Conservation (phyloP, 2,329 filamentous ascomycete genomes). For the Rutstroemia sp. region DNA sequence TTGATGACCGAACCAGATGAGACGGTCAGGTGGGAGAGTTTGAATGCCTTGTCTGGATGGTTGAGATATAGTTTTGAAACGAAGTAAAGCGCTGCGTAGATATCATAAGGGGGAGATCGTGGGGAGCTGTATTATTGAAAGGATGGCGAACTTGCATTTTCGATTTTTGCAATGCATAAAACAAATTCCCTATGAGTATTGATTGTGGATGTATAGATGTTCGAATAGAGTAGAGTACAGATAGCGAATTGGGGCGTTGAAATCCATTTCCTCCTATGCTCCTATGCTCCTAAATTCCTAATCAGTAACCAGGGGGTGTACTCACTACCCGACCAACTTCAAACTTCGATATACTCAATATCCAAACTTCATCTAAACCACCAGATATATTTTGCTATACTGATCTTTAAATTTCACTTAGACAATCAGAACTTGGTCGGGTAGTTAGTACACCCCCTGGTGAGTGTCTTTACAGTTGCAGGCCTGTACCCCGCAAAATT, state of each 20-base stretch:
- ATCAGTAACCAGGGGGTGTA: too few relatives aligned
- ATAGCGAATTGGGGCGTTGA: background rate
- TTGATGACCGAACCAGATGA: conserved; percentile 66
- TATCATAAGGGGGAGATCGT: conserved; percentile 6
- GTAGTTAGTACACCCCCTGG: too few relatives aligned
- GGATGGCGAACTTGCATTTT: conserved; percentile 5
- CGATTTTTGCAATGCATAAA: background rate
- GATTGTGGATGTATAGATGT: conserved; percentile 14
- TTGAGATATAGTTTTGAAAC: conserved; percentile 60
- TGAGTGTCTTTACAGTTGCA: background rate
- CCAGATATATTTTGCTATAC: too few relatives aligned
- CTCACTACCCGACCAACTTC: too few relatives aligned
- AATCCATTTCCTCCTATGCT: too few relatives aligned
- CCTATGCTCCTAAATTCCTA: too few relatives aligned
- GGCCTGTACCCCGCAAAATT: background rate
- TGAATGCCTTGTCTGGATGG: conserved; percentile 69
- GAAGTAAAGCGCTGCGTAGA: conserved; percentile 19
- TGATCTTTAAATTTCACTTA: too few relatives aligned
- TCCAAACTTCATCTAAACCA: too few relatives aligned
- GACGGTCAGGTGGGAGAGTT: conserved; percentile 64
- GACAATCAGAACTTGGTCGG: too few relatives aligned
- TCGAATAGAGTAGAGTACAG: conserved; percentile 18
- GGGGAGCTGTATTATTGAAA: conserved; percentile 7
- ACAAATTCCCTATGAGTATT: background rate
- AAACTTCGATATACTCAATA: too few relatives aligned